A percentile compares a stretch with the other conserved stretches of the same genome.
Conservation (phyloP, 2,329 filamentous ascomycete genomes). For the Amesomyces nigricolor region DNA sequence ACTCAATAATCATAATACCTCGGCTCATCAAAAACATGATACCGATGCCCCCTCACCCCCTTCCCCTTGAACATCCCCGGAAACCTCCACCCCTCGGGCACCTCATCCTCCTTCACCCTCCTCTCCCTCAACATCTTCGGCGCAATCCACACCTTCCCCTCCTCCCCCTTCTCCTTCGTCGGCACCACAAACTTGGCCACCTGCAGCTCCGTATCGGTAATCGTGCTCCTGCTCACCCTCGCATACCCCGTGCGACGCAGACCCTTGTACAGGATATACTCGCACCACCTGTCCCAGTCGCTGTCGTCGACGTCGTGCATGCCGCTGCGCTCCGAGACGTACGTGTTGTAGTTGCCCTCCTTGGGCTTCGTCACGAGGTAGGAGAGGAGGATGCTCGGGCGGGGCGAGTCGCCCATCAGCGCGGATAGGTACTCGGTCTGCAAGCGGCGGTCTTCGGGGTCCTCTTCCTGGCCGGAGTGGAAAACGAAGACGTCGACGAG, state of each 20-base stretch:
- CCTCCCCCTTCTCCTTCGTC: constrained; percentile 54
- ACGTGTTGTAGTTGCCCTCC: constrained; percentile 94
- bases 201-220: constrained; percentile 96
- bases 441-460: constrained; percentile 80
- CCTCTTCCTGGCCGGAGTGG: constrained; percentile 97
- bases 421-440: constrained; percentile 82
- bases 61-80: constrained; percentile 76
- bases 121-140: constrained; percentile 50
- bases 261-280: constrained; percentile 95
- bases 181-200: constrained; percentile 92
- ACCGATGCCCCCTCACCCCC: constrained; percentile 81
- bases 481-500: constrained; percentile 93
- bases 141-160: constrained; percentile 34
- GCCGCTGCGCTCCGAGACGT: constrained; percentile 76
- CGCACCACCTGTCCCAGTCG: constrained; percentile 98
- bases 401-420: constrained; percentile 75
- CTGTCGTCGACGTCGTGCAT: constrained; percentile 92
- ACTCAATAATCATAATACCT: constrained; percentile 55
- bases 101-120: constrained; percentile 62
- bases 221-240: constrained; percentile 78
- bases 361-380: constrained; percentile 90
- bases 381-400: constrained; percentile 78
- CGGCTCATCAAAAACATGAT: constrained; percentile 93
- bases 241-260: constrained; percentile 84
- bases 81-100: constrained; percentile 75